Evolutionary conservation across 768 basidiomycete genomes (phyloP).

Genomic region (Lactarius indigo): DNA sequence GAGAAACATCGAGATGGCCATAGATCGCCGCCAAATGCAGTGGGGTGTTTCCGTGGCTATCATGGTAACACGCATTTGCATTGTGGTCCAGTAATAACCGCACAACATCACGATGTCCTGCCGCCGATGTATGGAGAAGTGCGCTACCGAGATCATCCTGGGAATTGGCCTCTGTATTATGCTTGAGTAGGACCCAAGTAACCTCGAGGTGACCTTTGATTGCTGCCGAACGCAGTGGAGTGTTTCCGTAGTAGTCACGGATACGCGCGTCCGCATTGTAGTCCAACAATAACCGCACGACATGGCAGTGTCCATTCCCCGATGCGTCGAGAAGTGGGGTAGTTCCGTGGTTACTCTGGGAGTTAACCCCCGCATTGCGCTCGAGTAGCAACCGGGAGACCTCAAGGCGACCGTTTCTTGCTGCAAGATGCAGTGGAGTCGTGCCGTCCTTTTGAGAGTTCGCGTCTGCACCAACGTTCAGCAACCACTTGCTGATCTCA

Average conservation of each 20-base stretch:
- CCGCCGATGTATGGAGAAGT: too few relatives aligned
- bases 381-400: not conserved
- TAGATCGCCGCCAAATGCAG: not conserved
- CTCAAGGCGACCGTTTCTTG: not conserved
- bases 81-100: not conserved
- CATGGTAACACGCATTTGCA: not conserved
- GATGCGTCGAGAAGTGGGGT: not conserved
- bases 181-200: too few relatives aligned
- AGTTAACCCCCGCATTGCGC: not conserved
- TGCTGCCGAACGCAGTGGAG: too few relatives aligned
- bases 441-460: not conserved
- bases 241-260: too few relatives aligned
- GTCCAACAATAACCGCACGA: too few relatives aligned
- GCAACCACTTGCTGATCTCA: not conserved
- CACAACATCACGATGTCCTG: not conserved
- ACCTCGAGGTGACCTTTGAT: too few relatives aligned
- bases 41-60: not conserved
- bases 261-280: too few relatives aligned
- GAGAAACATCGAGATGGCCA: not conserved
- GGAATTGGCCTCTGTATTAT: too few relatives aligned
- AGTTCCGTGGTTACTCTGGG: not conserved
- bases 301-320: not conserved
- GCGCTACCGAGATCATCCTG: too few relatives aligned
- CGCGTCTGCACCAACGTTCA: not conserved
- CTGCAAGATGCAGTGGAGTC: not conserved